Base-by-base conservation (phyloP, 495 filamentous ascomycete species). In the Aspergillus coremiiformis region DNA sequence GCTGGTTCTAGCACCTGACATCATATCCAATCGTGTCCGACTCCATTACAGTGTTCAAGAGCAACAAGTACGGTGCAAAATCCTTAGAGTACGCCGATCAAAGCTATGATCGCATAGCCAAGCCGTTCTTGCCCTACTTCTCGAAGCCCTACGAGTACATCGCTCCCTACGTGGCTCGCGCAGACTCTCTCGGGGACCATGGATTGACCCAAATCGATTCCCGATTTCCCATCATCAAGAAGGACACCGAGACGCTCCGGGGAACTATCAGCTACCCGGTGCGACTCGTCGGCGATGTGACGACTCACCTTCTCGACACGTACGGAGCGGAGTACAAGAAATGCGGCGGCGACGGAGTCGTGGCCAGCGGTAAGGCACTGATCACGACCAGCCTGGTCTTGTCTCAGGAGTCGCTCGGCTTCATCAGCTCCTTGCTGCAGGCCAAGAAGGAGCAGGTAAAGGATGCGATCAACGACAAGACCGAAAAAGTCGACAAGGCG, bases 21-120 rank as follows among this genome's bases (percentile, higher is more conserved):
- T 84, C 83, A 54, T 96, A 94, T 73, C 93, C 93, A 9, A 71
- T 93, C 47, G 79, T 97, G 65, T 83, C 81, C 60, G 90, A 95
- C 67, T 74, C 81, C 61, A 82, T 96, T 71, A 65, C 73, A 32
- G 80, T 80, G 64, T 86, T 91, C 79, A 89, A 91, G 64, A 74
- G 73, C 53, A 86, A 90, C 67, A 82, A 86, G 17, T 82, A 86
- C 64, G 92, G 89, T 65, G 82, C 86, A 56, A 88, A 85, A 69
- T 87, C 88, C 49, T 70, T 96, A 61, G 73, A 86, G 55, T 73
- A 89, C 42, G 77, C 83, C 65, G 76, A 85, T 61, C 72, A 78
- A 43, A 80, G 81, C 59, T 95, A 89, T 72, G 64, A 68, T 41
- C 76, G 73, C 56, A 65, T 88, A 56, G 82, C 78, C 59, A 81